Conservation (phyloP, 129 eudicot genomes). For the Deinandra increscens region DNA sequence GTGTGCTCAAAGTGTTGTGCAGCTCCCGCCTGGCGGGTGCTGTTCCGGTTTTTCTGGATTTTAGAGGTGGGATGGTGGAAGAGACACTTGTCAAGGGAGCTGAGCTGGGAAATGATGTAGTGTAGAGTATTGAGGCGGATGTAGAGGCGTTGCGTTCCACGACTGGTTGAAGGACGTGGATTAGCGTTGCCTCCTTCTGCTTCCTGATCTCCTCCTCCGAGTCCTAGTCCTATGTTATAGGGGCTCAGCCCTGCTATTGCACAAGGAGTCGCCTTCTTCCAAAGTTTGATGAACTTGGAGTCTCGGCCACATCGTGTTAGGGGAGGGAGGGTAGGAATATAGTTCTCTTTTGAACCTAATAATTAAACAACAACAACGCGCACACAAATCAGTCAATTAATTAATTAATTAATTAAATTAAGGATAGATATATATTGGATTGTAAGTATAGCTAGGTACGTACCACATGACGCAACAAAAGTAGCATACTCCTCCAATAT, state of each 20-base stretch:
- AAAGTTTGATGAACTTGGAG: conserved; percentile 62
- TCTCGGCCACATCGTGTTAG: conserved; percentile 74
- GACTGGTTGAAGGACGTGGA: conserved; percentile 84
- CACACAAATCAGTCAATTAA: too few relatives aligned
- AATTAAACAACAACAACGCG: background rate
- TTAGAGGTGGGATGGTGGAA: conserved; percentile 36
- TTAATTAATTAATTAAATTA: too few relatives aligned
- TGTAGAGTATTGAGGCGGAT: conserved; percentile 91
- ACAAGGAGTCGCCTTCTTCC: conserved; percentile 80
- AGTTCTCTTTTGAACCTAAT: conserved; percentile 89
- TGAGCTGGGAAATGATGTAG: conserved; percentile 64
- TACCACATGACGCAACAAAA: conserved; percentile 85
- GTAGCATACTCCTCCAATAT: conserved; percentile 53
- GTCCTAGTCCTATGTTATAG: conserved; percentile 21
- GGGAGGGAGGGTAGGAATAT: conserved; percentile 90
- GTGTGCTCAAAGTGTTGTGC: conserved; percentile 69
- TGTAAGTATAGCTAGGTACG: too few relatives aligned
- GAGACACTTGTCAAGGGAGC: conserved; percentile 57
- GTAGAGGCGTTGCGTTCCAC: conserved; percentile 96
- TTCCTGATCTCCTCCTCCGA: too few relatives aligned
- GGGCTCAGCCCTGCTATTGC: conserved; percentile 36
- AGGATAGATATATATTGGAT: too few relatives aligned
- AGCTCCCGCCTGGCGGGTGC: too few relatives aligned
- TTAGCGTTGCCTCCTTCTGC: conserved; percentile 56
- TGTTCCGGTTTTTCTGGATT: conserved; percentile 30